A percentile compares a stretch with the other conserved stretches of the same genome.
These are phyloP conservation scores for Phaseolus coccineus DNA, from an alignment of 331 rosid genomes.

Conservation along the genomic window DNA sequence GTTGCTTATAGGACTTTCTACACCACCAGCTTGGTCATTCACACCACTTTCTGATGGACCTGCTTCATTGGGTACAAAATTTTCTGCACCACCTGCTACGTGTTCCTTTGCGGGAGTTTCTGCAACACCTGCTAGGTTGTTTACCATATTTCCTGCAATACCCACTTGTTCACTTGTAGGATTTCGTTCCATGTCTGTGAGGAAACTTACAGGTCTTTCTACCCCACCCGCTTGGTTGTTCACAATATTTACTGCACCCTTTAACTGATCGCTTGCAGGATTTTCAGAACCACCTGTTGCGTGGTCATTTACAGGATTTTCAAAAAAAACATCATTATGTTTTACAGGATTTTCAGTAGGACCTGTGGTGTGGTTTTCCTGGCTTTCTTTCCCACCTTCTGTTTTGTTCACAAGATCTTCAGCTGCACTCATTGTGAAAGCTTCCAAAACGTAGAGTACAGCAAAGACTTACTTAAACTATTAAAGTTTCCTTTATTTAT, in stretches of 20 bases:
- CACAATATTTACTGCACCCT: not conserved
- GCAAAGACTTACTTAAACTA: constrained; percentile 25
- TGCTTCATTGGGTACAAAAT: constrained; percentile 24
- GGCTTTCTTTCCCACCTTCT: constrained; percentile 2
- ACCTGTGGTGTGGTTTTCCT: not conserved
- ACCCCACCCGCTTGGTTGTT: not conserved
- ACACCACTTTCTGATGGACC: constrained; percentile 25
- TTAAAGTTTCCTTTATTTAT: constrained; percentile 29
- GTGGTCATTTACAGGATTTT: not conserved
- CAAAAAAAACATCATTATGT: not conserved
- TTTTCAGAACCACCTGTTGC: constrained; percentile 29
- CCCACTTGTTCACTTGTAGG: not conserved
- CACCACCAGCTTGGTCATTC: constrained; percentile 32
- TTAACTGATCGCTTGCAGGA: constrained; percentile 31
- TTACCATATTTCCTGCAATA: not conserved
- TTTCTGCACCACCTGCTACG: constrained; percentile 12
- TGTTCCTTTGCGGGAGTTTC: not conserved
- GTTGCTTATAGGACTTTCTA: constrained; percentile 12
- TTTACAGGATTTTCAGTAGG: not conserved
- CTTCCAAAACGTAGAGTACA: constrained; percentile 34
- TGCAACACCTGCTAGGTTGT: not conserved
- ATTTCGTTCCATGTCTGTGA: constrained; percentile 19
- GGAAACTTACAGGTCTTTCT: not conserved
- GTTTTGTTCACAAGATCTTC: constrained; percentile 42
- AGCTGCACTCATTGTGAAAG: constrained; percentile 44